phyloP scores from a whole-genome alignment of 352 stramenopile species.

The Phytophthora tubulina region DNA sequence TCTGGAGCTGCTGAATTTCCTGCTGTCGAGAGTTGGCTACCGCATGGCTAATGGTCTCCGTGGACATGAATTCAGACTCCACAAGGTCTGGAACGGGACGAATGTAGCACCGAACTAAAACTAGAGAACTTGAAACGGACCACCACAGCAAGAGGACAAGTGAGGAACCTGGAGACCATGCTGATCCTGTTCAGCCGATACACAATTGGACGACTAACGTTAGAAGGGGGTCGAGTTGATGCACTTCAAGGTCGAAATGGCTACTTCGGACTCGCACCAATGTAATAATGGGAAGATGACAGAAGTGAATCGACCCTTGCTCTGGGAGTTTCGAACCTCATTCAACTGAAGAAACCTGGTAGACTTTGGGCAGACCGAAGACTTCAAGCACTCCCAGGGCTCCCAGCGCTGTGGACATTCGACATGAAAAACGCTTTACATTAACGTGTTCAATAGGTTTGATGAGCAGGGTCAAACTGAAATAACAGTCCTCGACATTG shows the following conservation, averaged over 20 bases:
- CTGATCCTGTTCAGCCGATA: slow-evolving; percentile 1
- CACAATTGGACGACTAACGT: slow-evolving; percentile 28
- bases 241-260: slow-evolving; percentile 1
- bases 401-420: too few species aligned
- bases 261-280: neutral
- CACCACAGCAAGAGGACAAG: slow-evolving; percentile 23
- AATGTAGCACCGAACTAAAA: slow-evolving; percentile 28
- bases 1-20: slow-evolving; percentile 42
- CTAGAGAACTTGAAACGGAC: slow-evolving; percentile 8
- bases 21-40: slow-evolving; percentile 14
- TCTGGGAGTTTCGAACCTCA: neutral
- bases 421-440: neutral
- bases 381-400: too few species aligned
- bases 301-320: neutral
- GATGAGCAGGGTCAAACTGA: neutral
- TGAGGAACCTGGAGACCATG: slow-evolving; percentile 20
- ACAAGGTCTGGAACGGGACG: slow-evolving; percentile 1
- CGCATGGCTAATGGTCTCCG: slow-evolving; percentile 10
- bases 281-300: too few species aligned
- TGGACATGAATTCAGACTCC: slow-evolving; percentile 10
- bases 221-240: neutral
- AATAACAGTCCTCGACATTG: too few species aligned
- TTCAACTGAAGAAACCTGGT: neutral
- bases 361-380: too few species aligned
- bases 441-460: neutral